These are phyloP conservation scores for Fomitopsis schrenkii DNA, from an alignment of 1,284 basidiomycete species.

Conservation along the genomic window DNA sequence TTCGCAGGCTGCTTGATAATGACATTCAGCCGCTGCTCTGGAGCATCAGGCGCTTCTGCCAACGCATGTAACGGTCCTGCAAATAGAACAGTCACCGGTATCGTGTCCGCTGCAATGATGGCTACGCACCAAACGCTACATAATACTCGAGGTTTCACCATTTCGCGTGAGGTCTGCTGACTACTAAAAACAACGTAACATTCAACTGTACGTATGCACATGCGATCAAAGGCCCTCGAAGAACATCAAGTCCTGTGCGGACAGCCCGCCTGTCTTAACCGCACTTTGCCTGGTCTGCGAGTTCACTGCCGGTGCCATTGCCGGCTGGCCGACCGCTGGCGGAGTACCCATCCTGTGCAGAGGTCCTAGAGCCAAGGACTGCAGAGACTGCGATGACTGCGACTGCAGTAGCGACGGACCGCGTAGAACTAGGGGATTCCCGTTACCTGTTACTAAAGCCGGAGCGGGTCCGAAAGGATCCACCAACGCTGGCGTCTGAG, in stretches of 20 bases:
- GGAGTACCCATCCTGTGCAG: background rate
- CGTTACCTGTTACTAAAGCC: conserved; percentile 5
- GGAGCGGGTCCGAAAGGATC: conserved; percentile 9
- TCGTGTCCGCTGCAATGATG: too few species aligned
- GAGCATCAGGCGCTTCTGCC: too few species aligned
- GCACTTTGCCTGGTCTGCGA: conserved; percentile 8
- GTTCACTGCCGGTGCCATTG: conserved; percentile 13
- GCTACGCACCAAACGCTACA: too few species aligned
- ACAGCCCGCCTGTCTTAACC: conserved; percentile 41
- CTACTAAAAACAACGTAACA: background rate
- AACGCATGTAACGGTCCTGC: too few species aligned
- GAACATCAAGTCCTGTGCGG: conserved; percentile 72
- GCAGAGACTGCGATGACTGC: conserved; percentile 7
- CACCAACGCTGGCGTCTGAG: conserved; percentile 11
- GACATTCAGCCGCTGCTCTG: too few species aligned
- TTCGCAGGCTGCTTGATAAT: too few species aligned
- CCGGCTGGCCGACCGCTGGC: background rate
- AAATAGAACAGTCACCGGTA: too few species aligned
- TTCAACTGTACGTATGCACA: background rate
- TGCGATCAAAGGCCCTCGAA: conserved; percentile 56
- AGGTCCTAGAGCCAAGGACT: background rate
- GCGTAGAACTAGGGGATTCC: background rate
- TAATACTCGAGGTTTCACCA: too few species aligned
- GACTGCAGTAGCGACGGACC: conserved; percentile 2
- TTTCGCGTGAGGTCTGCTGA: background rate